Evolutionary conservation across 495 filamentous ascomycete species (phyloP), one percentile per base, ranked within the genome.

Genomic region (Hypomontagnella monticulosa): DNA sequence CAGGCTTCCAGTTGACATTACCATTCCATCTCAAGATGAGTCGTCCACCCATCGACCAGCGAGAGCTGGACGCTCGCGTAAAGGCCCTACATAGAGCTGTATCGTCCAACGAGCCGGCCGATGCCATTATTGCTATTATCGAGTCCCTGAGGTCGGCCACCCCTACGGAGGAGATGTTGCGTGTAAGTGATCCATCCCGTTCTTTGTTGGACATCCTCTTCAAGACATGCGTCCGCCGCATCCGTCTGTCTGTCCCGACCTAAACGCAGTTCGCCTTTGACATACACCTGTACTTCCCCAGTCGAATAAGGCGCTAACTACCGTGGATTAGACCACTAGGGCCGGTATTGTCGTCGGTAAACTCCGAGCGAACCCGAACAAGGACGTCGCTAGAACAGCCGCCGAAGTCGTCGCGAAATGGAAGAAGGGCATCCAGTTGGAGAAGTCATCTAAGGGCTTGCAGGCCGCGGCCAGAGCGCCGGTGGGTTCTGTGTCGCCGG

Each of bases 291-390:
- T 27, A 27, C 23, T 27, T 27, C 23, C 23, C 23, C 23, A 27
- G 23, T 6, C 23, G 23, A 27, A 27, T 27, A 27, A 27, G 23
- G 30, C 50, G 12, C 66, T 56, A 34, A 55, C 20, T 36, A 33
- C 3, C 0, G 4, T 40, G 1, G 9, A 46, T 18, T 77, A 93
- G 77, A 87, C 89, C n/a, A 98, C 94, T 16, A 92, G 89, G 64
- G 92, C 96, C 46, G 95, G 95, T 63, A 88, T 97, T 67, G 84
- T 91, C 3, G 90, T 98, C 62, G 93, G 94, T 75, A 91, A 89
- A 70, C 84, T 93, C 57, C 89, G 93, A 70, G 80, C 83, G 30
- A 87, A 93, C 80, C 78, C 86, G 49, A 85, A 93, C 67, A 88
- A 88, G 55, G 87, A 90, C n/a, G 87, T 97, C 41, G 88, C 88